Evolutionary conservation across 2,329 filamentous ascomycete species (phyloP).

Genomic region (Orbilia oligospora): DNA sequence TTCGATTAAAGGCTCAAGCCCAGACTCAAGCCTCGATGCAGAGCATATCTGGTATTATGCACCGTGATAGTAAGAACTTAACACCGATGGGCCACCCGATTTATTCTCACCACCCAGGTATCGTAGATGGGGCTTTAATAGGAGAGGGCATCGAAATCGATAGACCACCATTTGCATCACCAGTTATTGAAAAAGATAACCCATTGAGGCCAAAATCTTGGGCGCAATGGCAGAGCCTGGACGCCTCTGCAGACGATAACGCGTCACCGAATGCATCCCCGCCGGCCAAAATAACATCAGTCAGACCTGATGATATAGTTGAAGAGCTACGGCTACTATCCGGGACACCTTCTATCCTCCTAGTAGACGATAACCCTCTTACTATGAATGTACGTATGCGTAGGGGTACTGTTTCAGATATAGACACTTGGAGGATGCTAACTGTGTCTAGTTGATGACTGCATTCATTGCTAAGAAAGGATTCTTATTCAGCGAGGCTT

Average conservation of each 20-base stretch:
- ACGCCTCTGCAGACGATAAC: slow-evolving; percentile 39
- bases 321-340: slow-evolving; percentile 41
- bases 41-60: slow-evolving; percentile 56
- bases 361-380: slow-evolving; percentile 54
- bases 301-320: slow-evolving; percentile 28
- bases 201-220: slow-evolving; percentile 31
- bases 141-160: slow-evolving; percentile 37
- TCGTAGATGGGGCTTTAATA: slow-evolving; percentile 42
- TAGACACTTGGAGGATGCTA: slow-evolving; percentile 66
- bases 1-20: slow-evolving; percentile 28
- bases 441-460: slow-evolving; percentile 67
- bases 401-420: slow-evolving; percentile 66
- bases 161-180: slow-evolving; percentile 39
- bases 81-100: background rate
- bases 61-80: slow-evolving; percentile 29
- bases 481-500: slow-evolving; percentile 68
- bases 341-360: slow-evolving; percentile 30
- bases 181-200: slow-evolving; percentile 31
- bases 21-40: slow-evolving; percentile 46
- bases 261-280: background rate
- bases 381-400: slow-evolving; percentile 47
- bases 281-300: background rate
- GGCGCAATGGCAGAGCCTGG: slow-evolving; percentile 41
- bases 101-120: slow-evolving; percentile 22
- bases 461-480: slow-evolving; percentile 68